Evolutionary conservation across 352 stramenopile genomes (phyloP).

Genomic region (Phytophthora aleatoria): DNA sequence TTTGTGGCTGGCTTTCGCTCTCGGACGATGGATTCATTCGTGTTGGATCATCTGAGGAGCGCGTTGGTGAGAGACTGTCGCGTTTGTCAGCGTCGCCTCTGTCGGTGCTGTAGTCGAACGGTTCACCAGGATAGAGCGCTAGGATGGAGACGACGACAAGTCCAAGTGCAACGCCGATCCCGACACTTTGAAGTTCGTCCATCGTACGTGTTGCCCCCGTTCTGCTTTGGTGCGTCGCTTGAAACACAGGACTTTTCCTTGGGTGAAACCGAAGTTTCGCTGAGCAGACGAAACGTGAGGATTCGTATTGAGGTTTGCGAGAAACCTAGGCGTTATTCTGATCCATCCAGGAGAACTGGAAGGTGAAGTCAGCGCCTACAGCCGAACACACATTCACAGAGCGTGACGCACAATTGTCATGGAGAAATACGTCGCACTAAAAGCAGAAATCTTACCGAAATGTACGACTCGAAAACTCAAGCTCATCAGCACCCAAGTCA

Average conservation of each 20-base stretch:
- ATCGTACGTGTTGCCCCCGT: constrained; percentile 15
- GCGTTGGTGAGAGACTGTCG: background rate
- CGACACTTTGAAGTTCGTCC: constrained; percentile 53
- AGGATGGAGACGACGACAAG: constrained; percentile 51
- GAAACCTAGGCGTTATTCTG: background rate
- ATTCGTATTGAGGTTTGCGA: too few relatives aligned
- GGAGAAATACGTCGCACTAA: background rate
- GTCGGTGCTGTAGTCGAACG: constrained; percentile 53
- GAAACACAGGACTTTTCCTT: background rate
- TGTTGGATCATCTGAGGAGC: background rate
- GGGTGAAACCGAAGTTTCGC: background rate
- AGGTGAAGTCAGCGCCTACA: constrained; percentile 30
- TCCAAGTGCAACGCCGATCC: constrained; percentile 44
- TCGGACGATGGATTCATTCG: background rate
- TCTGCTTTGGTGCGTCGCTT: constrained; percentile 7
- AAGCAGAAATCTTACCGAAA: constrained; percentile 19
- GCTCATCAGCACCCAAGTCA: constrained; percentile 34
- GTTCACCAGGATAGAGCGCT: constrained; percentile 54
- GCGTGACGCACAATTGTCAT: background rate
- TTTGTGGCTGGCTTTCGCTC: constrained; percentile 1
- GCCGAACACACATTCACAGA: background rate
- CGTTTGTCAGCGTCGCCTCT: background rate
- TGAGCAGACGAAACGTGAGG: too few relatives aligned
- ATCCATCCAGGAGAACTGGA: constrained; percentile 28
- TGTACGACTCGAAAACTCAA: constrained; percentile 31